Conservation (phyloP, 495 filamentous ascomycete species). For the Hyaloscypha hepaticicola region DNA sequence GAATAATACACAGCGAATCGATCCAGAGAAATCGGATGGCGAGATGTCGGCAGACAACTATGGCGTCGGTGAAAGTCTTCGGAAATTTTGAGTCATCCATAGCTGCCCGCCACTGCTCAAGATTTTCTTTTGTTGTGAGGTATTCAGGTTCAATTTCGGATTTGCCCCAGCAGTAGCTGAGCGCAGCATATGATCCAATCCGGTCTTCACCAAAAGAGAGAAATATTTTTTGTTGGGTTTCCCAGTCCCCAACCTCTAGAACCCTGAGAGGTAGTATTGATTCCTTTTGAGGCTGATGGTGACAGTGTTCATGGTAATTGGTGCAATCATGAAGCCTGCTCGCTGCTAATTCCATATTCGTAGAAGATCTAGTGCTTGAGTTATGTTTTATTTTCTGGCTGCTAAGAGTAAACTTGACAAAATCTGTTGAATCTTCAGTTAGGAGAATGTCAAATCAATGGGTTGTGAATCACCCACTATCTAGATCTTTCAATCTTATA, state of each 20-base stretch:
- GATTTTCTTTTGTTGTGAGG: background rate
- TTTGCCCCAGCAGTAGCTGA: background rate
- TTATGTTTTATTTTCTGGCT: slow-evolving; percentile 4
- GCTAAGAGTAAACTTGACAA: slow-evolving; percentile 9
- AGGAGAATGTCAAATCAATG: background rate
- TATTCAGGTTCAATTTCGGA: background rate
- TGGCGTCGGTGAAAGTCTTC: background rate
- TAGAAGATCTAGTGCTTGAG: slow-evolving; percentile 9
- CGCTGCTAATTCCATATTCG: slow-evolving; percentile 16
- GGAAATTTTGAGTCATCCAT: background rate
- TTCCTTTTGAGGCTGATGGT: slow-evolving; percentile 1
- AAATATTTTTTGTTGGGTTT: slow-evolving; percentile 4
- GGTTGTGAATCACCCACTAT: slow-evolving; percentile 1
- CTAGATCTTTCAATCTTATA: slow-evolving; percentile 13
- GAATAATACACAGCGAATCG: background rate
- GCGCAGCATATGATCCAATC: slow-evolving; percentile 12
- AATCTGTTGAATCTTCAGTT: slow-evolving; percentile 11
- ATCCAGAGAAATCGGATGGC: background rate
- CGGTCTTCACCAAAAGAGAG: slow-evolving; percentile 18
- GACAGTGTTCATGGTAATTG: slow-evolving; percentile 18
- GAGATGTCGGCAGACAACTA: background rate
- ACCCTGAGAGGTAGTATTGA: slow-evolving; percentile 13
- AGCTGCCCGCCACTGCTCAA: background rate
- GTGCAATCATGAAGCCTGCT: slow-evolving; percentile 14
- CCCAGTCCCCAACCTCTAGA: slow-evolving; percentile 6